Conservation (phyloP, 345 rosid genomes). For the Populus ilicifolia region DNA sequence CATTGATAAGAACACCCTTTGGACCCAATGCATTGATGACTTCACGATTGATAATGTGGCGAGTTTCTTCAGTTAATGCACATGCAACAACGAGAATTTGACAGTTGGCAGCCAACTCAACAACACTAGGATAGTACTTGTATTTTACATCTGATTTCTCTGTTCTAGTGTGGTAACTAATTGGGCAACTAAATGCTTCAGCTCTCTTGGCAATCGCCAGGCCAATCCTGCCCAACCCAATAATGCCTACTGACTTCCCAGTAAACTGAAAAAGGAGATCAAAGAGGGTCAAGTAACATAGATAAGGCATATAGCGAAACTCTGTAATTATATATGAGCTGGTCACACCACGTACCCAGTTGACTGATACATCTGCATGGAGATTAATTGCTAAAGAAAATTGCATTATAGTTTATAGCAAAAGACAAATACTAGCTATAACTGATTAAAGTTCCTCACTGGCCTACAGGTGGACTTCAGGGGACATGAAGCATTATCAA, state of each 20-base stretch:
- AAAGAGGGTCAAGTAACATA: not conserved
- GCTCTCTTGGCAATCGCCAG: conserved; percentile 56
- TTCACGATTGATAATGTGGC: conserved; percentile 39
- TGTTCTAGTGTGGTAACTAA: conserved; percentile 45
- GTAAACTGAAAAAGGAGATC: conserved; percentile 38
- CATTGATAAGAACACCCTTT: conserved; percentile 53
- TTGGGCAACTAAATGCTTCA: conserved; percentile 49
- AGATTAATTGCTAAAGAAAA: too few relatives aligned
- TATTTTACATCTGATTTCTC: conserved; percentile 34
- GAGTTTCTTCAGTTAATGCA: conserved; percentile 48
- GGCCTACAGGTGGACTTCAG: too few relatives aligned
- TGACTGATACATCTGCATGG: too few relatives aligned
- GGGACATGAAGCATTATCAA: too few relatives aligned
- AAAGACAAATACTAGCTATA: too few relatives aligned
- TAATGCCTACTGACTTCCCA: conserved; percentile 53
- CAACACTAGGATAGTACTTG: conserved; percentile 40
- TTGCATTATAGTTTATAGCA: too few relatives aligned
- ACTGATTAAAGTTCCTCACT: too few relatives aligned
- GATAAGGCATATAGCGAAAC: not conserved
- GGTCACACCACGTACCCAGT: not conserved
- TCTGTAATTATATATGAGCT: not conserved
- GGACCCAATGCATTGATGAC: conserved; percentile 60
- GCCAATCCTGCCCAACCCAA: conserved; percentile 61
- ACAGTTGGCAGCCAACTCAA: conserved; percentile 47
- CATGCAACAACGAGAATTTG: conserved; percentile 55